Percentiles rank a stretch among this genome's conserved stretches.
These are phyloP conservation scores for Antarctomyces pellizariae DNA, from an alignment of 495 filamentous ascomycete species.

Conservation along the genomic window DNA sequence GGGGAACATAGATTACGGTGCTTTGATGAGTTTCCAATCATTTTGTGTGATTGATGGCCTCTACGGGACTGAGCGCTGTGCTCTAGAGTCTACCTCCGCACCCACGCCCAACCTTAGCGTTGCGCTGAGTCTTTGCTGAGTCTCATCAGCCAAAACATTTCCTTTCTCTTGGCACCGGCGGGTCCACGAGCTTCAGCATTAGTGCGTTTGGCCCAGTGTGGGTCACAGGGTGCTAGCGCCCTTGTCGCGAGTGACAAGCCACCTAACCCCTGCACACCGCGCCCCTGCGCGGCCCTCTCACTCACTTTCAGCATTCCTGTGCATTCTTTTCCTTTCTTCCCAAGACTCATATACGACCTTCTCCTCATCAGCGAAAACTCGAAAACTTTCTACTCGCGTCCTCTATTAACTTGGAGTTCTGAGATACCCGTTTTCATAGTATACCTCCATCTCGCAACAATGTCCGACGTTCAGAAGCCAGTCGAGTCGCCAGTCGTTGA, in stretches of 20 bases:
- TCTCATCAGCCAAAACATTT: no score
- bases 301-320: no score
- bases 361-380: neutral
- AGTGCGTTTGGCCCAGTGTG: no score
- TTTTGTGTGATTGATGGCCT: no score
- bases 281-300: neutral
- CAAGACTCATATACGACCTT: neutral
- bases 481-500: conserved; percentile 13
- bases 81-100: no score
- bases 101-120: no score
- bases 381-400: neutral
- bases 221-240: neutral
- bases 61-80: no score
- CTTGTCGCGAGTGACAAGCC: neutral
- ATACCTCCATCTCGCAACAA: conserved; percentile 4
- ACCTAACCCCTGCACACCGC: neutral
- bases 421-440: conserved; percentile 2
- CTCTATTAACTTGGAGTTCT: neutral
- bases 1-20: no score
- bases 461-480: conserved; percentile 11
- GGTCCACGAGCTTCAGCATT: no score
- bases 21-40: no score
- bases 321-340: conserved; percentile 1
- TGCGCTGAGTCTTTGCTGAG: no score
- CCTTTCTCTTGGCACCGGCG: no score